Conservation (phyloP, 2,329 filamentous ascomycete genomes). For the Fusarium neocosmosporiellum region DNA sequence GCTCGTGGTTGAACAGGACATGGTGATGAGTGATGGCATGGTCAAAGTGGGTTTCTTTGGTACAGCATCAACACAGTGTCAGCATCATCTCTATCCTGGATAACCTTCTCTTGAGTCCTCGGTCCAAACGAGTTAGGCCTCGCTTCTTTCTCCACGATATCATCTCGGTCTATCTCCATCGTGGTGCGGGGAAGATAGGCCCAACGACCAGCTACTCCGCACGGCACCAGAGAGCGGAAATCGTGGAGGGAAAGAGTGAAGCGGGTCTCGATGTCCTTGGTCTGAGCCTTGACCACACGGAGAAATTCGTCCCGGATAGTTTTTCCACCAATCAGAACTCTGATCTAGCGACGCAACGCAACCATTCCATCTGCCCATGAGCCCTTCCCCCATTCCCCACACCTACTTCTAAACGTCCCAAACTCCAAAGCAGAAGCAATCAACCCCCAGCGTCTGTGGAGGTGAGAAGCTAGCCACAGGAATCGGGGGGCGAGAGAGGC, state of each 20-base stretch:
- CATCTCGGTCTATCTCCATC: slow-evolving; percentile 8
- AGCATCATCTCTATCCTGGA: not conserved
- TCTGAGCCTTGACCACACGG: slow-evolving; percentile 16
- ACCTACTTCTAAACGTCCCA: not conserved
- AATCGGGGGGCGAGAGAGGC: slow-evolving; percentile 2
- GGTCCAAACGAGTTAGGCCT: not conserved
- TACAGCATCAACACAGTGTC: not conserved
- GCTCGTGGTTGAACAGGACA: not conserved
- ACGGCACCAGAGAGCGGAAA: slow-evolving; percentile 16
- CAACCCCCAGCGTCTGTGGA: slow-evolving; percentile 10
- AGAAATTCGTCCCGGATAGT: not conserved
- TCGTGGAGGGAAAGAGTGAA: slow-evolving; percentile 25
- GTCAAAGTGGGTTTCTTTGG: not conserved
- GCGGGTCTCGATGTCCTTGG: not conserved
- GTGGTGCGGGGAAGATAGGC: slow-evolving; percentile 27
- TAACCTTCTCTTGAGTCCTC: not conserved
- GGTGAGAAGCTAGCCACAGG: not conserved
- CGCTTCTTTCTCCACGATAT: slow-evolving; percentile 17
- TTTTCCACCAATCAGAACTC: slow-evolving; percentile 26
- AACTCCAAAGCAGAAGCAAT: slow-evolving; percentile 5
- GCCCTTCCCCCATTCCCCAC: slow-evolving; percentile 31
- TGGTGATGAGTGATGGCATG: not conserved
- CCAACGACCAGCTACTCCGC: slow-evolving; percentile 33
- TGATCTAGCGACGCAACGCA: not conserved
- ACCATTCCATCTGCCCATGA: slow-evolving; percentile 17